Evolutionary conservation across 2,329 filamentous ascomycete genomes (phyloP), one percentile per base, ranked within the genome.

Genomic region (Dactylonectria macrodidyma): DNA sequence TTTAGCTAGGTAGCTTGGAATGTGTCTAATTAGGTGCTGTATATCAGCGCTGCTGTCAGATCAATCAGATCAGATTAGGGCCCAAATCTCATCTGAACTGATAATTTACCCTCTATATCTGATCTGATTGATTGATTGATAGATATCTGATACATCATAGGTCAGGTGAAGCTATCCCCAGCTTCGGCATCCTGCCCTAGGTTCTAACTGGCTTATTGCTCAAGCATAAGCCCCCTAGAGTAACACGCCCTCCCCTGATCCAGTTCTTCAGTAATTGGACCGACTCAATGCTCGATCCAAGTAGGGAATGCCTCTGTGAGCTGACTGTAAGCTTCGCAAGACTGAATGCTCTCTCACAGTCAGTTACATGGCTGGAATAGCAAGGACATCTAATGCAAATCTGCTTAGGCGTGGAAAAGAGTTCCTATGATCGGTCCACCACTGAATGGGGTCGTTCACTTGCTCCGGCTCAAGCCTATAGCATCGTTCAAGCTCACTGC

Each of bases 321-420:
- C 47, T 65, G 19, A 65, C 55, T 26, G 38, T 59, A 22, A 64
- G 54, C 61, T 59, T 68, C 26, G 36, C 57, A 41, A 61, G 24
- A 55, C 61, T 65, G 52, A 65, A 68, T 58, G 66, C 61, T 33
- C 66, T 61, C 66, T 62, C 57, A 30, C 57, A 65, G 57, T 68
- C 65, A n/a, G 57, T 54, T 54, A 33, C 26, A 54, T 54, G 22
- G 30, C 51, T 16, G 51, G 51, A n/a, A 54, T 54, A 19, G 51
- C 51, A 54, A 54, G 51, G 10, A 34, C 16, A 54, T 54, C 51
- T 33, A 54, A 54, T 14, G 51, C 51, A 54, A 68, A 62, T 26
- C 58, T 62, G 54, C 56, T 67, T 10, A 64, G 34, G 36, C 38
- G 56, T 47, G 33, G 56, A 54, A 60, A 67, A 60, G 60, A 56